phyloP scores from a whole-genome alignment of 2,329 filamentous ascomycete species.

The Dothidotthia symphoricarpi region DNA sequence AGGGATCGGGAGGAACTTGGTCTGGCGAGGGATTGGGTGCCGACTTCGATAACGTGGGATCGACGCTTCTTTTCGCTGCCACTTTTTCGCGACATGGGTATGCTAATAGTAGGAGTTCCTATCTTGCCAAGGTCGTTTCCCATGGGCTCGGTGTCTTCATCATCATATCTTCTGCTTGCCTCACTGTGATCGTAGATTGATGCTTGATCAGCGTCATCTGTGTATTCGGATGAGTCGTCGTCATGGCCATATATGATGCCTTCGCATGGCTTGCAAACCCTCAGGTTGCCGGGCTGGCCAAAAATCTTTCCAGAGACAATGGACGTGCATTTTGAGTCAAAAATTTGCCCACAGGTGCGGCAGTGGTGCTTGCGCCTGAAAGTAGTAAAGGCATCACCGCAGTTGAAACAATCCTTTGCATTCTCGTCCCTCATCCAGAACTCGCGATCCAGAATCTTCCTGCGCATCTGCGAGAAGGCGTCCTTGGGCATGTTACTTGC shows the following conservation, averaged over 20 bases:
- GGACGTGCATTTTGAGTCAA: slow-evolving; percentile 92
- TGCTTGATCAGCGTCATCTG: slow-evolving; percentile 68
- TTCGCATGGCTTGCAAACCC: slow-evolving; percentile 91
- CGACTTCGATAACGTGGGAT: slow-evolving; percentile 87
- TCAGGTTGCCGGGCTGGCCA: slow-evolving; percentile 76
- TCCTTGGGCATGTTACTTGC: slow-evolving; percentile 43
- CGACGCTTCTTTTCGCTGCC: slow-evolving; percentile 78
- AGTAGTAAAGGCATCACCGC: slow-evolving; percentile 84
- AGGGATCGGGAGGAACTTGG: slow-evolving; percentile 92
- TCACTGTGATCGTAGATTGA: slow-evolving; percentile 53
- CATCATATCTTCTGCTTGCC: slow-evolving; percentile 18
- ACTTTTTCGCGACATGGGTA: slow-evolving; percentile 62
- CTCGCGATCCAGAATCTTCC: slow-evolving; percentile 86
- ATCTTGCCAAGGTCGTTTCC: slow-evolving; percentile 45
- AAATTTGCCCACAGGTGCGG: slow-evolving; percentile 93
- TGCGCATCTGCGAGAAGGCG: slow-evolving; percentile 63
- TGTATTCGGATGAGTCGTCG: slow-evolving; percentile 89
- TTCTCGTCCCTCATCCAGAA: slow-evolving; percentile 99
- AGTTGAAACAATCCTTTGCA: slow-evolving; percentile 94
- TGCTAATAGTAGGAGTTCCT: slow-evolving; percentile 61
- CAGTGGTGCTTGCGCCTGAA: slow-evolving; percentile 97
- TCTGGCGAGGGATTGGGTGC: slow-evolving; percentile 69
- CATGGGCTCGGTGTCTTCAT: slow-evolving; percentile 26
- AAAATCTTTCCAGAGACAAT: slow-evolving; percentile 87
- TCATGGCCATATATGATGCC: slow-evolving; percentile 86